Conservation (phyloP, 2,329 filamentous ascomycete genomes). For the Fusarium liriodendri region DNA sequence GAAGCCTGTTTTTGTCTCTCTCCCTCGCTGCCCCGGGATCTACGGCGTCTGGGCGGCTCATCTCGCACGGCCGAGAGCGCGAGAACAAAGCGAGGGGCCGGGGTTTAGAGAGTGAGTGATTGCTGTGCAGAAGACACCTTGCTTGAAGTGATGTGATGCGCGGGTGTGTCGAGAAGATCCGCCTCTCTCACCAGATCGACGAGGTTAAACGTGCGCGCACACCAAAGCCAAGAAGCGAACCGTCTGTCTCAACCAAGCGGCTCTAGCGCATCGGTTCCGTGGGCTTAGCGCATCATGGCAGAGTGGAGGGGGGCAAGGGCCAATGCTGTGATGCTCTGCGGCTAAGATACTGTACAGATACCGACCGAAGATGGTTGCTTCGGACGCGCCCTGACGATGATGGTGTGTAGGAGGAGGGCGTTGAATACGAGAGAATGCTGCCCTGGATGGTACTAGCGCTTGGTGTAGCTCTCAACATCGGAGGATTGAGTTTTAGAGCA, state of each 20-base stretch:
- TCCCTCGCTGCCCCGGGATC: not conserved
- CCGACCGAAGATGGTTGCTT: slow-evolving; percentile 22
- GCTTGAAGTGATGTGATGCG: not conserved
- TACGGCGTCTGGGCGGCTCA: not conserved
- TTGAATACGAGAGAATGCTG: slow-evolving; percentile 44
- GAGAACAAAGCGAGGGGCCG: slow-evolving; percentile 7
- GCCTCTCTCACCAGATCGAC: not conserved
- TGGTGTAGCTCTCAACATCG: not conserved
- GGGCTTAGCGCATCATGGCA: slow-evolving; percentile 24
- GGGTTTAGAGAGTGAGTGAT: not conserved
- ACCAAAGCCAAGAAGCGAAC: not conserved
- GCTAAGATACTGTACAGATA: no score
- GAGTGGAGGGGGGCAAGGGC: slow-evolving; percentile 5
- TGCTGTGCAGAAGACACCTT: slow-evolving; percentile 11
- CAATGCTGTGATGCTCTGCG: slow-evolving; percentile 21
- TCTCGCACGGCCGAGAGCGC: not conserved
- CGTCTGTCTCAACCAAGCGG: slow-evolving; percentile 20
- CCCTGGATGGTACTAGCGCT: slow-evolving; percentile 1
- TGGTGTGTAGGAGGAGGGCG: slow-evolving; percentile 32
- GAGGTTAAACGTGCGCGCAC: not conserved
- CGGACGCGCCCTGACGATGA: not conserved
- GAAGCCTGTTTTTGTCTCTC: slow-evolving; percentile 34
- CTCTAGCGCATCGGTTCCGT: slow-evolving; percentile 33
- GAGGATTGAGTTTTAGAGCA: slow-evolving; percentile 25
- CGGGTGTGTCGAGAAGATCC: not conserved